Evolutionary conservation across 179 eudicot species (phyloP), one percentile per base, ranked within the genome.

Genomic region (Beta macrorhiza): DNA sequence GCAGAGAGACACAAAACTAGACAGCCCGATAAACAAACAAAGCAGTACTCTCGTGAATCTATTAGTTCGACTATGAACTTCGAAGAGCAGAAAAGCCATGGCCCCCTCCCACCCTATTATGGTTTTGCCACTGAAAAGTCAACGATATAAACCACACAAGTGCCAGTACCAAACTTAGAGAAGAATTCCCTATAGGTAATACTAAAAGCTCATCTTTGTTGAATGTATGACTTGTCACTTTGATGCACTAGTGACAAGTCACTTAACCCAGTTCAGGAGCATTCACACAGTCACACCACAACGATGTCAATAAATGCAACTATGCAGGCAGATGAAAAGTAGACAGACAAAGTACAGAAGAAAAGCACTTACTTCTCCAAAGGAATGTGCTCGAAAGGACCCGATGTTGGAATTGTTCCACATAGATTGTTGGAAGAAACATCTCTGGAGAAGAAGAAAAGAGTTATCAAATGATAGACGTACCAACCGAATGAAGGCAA

Each of bases 331-430:
- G 49, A 62, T 19, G 55, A 1, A 70, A 44, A 42, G 19, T 25
- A 58, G n/a, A 42, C 52, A 82, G 75, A 67, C 16, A 80, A 55
- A 52, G 74, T 67, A 59, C n/a, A 74, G 22, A 77, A 77, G n/a
- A 44, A 16, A 78, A 42, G 53, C 74, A 64, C 98, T 89, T 89
- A 94, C 98, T 93, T 94, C 89, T 90, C 93, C 77, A 91, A 59
- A 55, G 99, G 97, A 64, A 93, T 88, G 87, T 88, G 94, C 88
- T 89, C 96, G 87, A 94, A 94, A 80, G 94, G 87, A 67, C 97
- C 98, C 15, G 89, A 72, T 65, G 97, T 91, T 67, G 99, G 99
- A 80, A 93, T 92, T 67, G 98, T 89, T 86, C 99, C 99, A 69
- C 99, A 95, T 85, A 95, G 79, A 77, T 95, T 83, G 87, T 95